Evolutionary conservation across 768 basidiomycete genomes (phyloP).

Genomic region (Boletus huronensis): DNA sequence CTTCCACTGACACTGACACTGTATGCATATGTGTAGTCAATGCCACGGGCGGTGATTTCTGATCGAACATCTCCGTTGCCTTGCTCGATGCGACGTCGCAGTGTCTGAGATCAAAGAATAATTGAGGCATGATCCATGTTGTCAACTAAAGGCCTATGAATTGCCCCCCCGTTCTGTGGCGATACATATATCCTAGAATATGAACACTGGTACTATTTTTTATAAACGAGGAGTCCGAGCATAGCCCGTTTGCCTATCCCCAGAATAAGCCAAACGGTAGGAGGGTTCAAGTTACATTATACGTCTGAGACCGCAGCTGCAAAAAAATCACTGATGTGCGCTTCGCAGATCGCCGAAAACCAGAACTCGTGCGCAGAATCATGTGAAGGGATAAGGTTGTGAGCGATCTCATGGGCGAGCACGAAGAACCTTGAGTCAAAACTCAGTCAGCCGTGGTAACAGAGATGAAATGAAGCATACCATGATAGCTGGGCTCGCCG

Average conservation of each 20-base stretch:
- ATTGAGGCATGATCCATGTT: no score
- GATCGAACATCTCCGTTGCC: no score
- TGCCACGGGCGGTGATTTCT: no score
- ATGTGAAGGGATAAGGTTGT: constrained; percentile 78
- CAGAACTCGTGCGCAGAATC: constrained; percentile 91
- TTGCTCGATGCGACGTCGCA: no score
- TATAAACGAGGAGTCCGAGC: background rate
- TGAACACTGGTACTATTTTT: no score
- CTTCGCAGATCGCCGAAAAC: constrained; percentile 83
- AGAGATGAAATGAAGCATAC: background rate
- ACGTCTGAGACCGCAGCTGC: background rate
- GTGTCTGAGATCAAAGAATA: no score
- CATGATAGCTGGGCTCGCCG: background rate
- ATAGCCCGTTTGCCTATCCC: no score
- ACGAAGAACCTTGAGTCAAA: constrained; percentile 61
- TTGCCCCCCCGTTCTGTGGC: no score
- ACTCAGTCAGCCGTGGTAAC: background rate
- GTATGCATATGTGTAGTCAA: no score
- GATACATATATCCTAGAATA: no score
- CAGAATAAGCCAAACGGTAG: no score
- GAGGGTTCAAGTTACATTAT: background rate
- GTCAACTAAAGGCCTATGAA: no score
- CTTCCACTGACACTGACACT: background rate
- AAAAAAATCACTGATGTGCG: constrained; percentile 41
- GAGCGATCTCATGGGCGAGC: constrained; percentile 86